These are phyloP conservation scores for Coemansia brasiliensis DNA, from an alignment of 192 early-diverging fungal species.

Conservation along the genomic window DNA sequence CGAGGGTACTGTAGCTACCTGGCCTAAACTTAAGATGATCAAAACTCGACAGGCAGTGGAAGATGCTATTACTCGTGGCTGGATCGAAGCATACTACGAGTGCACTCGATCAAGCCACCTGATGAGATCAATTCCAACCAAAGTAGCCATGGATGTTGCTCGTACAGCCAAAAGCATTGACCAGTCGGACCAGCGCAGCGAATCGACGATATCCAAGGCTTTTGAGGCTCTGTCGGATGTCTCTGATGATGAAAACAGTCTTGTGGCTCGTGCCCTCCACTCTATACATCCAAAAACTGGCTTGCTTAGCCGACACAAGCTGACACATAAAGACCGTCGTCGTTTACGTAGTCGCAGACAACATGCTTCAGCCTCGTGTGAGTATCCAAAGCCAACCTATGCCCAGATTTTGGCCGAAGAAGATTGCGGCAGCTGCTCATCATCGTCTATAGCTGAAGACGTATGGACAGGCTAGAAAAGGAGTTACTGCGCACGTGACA, in stretches of 20 bases:
- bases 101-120: conserved; percentile 7
- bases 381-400: no score
- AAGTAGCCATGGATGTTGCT: conserved; percentile 5
- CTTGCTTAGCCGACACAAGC: neutral
- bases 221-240: neutral
- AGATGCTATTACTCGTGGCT: conserved; percentile 55
- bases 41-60: conserved; percentile 74
- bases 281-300: neutral
- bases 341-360: no score
- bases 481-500: neutral
- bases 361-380: no score
- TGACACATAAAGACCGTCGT: neutral
- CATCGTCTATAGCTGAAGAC: conserved; percentile 6
- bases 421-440: neutral
- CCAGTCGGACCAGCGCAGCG: neutral
- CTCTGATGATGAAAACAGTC: neutral
- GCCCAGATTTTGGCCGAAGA: neutral
- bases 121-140: conserved; percentile 7
- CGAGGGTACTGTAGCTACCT: conserved; percentile 64
- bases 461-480: conserved; percentile 14
- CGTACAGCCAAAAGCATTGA: neutral
- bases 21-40: conserved; percentile 80
- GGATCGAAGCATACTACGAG: conserved; percentile 17
- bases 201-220: neutral
- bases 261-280: neutral